Evolutionary conservation across 2,329 filamentous ascomycete genomes (phyloP).

Genomic region (Pseudogymnoascus sp.): DNA sequence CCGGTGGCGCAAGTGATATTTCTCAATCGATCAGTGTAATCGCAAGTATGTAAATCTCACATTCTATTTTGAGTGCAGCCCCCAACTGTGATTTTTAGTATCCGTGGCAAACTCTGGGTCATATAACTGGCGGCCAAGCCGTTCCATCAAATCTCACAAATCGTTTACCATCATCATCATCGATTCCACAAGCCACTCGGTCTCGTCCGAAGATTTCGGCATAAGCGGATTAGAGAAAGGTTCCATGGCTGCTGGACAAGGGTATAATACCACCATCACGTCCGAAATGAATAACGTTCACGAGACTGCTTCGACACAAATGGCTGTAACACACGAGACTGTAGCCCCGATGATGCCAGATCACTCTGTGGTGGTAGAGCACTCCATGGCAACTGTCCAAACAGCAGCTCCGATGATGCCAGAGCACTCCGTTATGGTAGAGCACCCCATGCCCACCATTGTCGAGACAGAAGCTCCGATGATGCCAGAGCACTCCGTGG

Average conservation of each 20-base stretch:
- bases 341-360: background rate
- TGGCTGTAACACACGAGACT: background rate
- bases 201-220: background rate
- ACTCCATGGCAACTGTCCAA: background rate
- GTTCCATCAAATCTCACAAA: background rate
- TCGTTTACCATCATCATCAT: conserved; percentile 1
- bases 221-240: background rate
- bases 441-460: background rate
- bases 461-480: background rate
- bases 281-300: background rate
- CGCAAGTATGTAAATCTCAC: background rate
- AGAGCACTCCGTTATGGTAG: background rate
- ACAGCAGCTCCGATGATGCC: background rate
- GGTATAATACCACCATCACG: background rate
- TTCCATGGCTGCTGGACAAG: background rate
- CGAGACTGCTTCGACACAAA: background rate
- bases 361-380: background rate
- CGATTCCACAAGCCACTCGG: background rate
- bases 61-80: background rate
- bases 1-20: background rate
- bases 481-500: background rate
- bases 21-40: background rate
- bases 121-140: background rate
- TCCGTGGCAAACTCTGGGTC: background rate
- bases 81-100: background rate